Base-by-base conservation (phyloP, 2,329 filamentous ascomycete genomes). In the Tolypocladium cylindrosporum region DNA sequence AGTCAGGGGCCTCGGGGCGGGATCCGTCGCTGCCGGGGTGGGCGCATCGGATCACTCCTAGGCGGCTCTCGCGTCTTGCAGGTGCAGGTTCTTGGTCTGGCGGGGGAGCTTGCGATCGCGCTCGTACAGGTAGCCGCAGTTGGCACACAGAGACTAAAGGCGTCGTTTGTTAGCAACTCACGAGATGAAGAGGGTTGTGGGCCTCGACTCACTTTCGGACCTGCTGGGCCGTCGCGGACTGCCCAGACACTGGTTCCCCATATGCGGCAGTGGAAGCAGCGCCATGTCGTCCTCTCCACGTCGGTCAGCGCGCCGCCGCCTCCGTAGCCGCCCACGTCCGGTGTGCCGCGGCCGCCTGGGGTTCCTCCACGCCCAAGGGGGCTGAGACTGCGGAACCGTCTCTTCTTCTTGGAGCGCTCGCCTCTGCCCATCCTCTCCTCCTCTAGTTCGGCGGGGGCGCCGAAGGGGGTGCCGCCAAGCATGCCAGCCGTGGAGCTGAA, bases 161-260 rank as follows among this genome's bases (percentile, higher is more conserved):
- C 19, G 7, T 34, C 19, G 10, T 13, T 13, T 34, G 48, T 52
- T 10, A 52, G 48, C 4, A 21, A 21, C 4, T 36, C 48, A 21
- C 48, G 31, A 13, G 13, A 52, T 14, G 19, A 37, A 37, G 31
- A 2, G 9, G 19, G n/a, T 14, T 4, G 19, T 36, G 27, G 4
- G 48, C 19, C 14, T 36, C 16, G 10, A 52, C 89, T 81, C 77
- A 94, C 90, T 74, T 90, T 88, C 62, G 89, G 83, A 57, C 92
- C 93, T 57, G 83, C 79, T 16, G 94, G 94, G 31, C 94, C 94
- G 74, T 97, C 92, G 66, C 94, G 81, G 3, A 97, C 93, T 54
- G 90, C 92, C 94, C 94, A 99, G 10, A 97, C 91, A 36, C 91
- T 89, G 54, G 87, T 87, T 19, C 93, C 94, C 85, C 89, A 93